Conservation (phyloP, 805 yeast genomes). For the Alloascoidea hylecoeti region DNA sequence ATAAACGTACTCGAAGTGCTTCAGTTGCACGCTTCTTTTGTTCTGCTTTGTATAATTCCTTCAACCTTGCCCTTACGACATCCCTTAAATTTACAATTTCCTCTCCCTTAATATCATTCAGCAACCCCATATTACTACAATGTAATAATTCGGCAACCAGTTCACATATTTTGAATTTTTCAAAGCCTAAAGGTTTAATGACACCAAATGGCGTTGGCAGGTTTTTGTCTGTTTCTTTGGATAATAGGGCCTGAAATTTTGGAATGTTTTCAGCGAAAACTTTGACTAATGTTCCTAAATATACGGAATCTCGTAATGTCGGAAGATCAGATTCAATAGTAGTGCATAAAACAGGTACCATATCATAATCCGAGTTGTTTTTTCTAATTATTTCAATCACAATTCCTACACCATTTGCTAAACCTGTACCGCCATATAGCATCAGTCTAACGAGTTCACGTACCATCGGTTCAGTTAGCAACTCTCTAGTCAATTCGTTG, state of each 20-base stretch:
- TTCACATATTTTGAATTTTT: slow-evolving; percentile 82
- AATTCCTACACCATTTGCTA: slow-evolving; percentile 90
- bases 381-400: slow-evolving; percentile 89
- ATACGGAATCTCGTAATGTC: slow-evolving; percentile 82
- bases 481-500: slow-evolving; percentile 81
- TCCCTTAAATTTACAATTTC: slow-evolving; percentile 58
- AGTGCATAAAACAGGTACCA: slow-evolving; percentile 70
- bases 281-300: slow-evolving; percentile 71
- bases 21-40: slow-evolving; percentile 13
- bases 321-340: slow-evolving; percentile 88
- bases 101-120: slow-evolving; percentile 68
- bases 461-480: slow-evolving; percentile 65
- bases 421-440: slow-evolving; percentile 60
- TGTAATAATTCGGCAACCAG: slow-evolving; percentile 87
- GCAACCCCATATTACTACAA: slow-evolving; percentile 91
- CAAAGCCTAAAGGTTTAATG: slow-evolving; percentile 75
- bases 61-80: slow-evolving; percentile 40
- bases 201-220: slow-evolving; percentile 53
- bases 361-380: slow-evolving; percentile 91
- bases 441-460: slow-evolving; percentile 59
- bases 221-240: slow-evolving; percentile 16
- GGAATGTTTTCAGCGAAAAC: slow-evolving; percentile 68
- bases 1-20: slow-evolving; percentile 7
- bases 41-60: slow-evolving; percentile 17
- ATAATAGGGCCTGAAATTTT: slow-evolving; percentile 49